Base-by-base conservation (phyloP, 1,284 basidiomycete species). In the Athelia psychrophila region DNA sequence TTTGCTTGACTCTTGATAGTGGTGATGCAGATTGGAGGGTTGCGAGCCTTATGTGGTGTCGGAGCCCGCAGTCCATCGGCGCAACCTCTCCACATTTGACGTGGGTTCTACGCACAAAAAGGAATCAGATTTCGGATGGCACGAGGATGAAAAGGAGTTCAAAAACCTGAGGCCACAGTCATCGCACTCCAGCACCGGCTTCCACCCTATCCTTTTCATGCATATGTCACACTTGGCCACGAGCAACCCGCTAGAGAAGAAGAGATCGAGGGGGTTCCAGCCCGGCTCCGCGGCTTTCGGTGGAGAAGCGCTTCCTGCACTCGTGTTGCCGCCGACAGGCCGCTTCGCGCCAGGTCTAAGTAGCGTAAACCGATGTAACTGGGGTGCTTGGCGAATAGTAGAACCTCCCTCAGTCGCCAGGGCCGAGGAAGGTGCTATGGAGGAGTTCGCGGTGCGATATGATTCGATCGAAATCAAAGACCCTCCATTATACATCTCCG, bases 111-210 rank as follows among this genome's bases (percentile, higher is more conserved):
- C 47, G 56, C 53, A 35, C 54, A 50, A 52, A 55, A 51, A 60
- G 51, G 50, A 59, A 54, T 60, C 55, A 53, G 54, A 57, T 42
- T 22, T 22, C 23, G 19, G 19, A 15, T 27, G 54, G 20, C 23
- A 44, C 47, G 38, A 44, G 42, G 51, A 24, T 27, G 56, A 22
- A 50, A 40, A 20, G 48, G 50, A 54, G 42, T 15, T n/a, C n/a
- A 70, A 79, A 52, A 54, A 88, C 84, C 80, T 75, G 57, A 88
- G 64, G 19, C 84, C 82, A 70, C 93, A 96, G 68, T 95, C 93
- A 67, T 96, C 93, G 66, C 93, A 95, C 61, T 91, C 85, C 25
- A 95, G 70, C 25, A 88, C 82, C 19, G 90, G 84, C 63, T 93
- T 92, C 83, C 88, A 88, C 15, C 92, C 91, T 45, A 95, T 75